A percentile compares a stretch with the other conserved stretches of the same genome.
Conservation (phyloP, 495 filamentous ascomycete species). For the Tuber borchii region DNA sequence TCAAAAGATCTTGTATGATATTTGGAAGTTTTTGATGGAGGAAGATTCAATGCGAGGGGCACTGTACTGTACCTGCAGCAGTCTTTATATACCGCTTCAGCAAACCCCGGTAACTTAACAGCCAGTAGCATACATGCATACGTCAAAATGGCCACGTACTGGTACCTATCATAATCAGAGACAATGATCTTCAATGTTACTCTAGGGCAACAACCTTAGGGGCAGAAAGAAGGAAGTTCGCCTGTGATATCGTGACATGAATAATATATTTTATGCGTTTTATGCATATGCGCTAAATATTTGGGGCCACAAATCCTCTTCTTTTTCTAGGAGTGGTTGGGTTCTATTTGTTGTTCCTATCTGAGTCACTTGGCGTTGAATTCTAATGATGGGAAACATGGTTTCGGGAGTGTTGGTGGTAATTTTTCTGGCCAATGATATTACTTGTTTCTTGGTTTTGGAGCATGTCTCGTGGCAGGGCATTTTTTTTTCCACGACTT, state of each 20-base stretch:
- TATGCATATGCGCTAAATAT: neutral
- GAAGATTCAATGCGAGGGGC: neutral
- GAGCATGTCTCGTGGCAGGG: neutral
- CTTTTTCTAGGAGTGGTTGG: neutral
- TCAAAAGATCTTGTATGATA: neutral
- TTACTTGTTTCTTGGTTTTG: neutral
- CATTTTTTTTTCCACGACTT: neutral
- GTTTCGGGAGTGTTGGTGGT: neutral
- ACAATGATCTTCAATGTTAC: neutral
- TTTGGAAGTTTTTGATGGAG: neutral
- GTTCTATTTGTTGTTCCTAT: neutral
- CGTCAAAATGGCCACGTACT: conserved; percentile 1
- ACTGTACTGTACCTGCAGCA: neutral
- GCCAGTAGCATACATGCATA: neutral
- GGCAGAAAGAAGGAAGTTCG: neutral
- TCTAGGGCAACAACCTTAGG: neutral
- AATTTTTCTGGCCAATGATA: neutral
- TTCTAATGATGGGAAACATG: neutral
- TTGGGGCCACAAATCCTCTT: neutral
- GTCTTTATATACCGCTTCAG: neutral
- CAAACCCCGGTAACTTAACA: neutral
- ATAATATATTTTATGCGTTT: neutral
- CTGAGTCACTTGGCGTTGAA: neutral
- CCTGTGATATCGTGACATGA: neutral
- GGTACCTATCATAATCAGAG: neutral